Evolutionary conservation across 2,329 filamentous ascomycete genomes (phyloP), one percentile per base, ranked within the genome.

Genomic region (Nemania sp.): DNA sequence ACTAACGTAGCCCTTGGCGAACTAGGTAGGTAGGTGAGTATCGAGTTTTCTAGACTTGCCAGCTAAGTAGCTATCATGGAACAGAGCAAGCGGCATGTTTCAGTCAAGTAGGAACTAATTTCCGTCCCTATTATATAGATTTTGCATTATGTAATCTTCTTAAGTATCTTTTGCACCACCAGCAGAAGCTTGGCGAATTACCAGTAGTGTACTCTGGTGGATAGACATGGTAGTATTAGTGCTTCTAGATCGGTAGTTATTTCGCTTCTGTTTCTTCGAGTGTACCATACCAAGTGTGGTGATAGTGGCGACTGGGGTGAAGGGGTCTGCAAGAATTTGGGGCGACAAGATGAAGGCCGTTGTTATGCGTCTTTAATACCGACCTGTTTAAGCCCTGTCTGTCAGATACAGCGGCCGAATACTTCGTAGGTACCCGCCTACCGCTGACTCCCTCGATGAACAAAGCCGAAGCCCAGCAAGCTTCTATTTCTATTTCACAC

Each of bases 311-410:
- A 29, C 25, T 29, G 25, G 35, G 42, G 12, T 11, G 40, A 35
- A 40, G 35, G 35, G 25, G 29, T 49, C 37, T 37, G 43, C 17
- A 52, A 46, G 25, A 56, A 51, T 34, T 35, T 17, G 39, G 37
- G 32, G 20, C 46, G 42, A 32, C 55, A 42, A 47, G 25, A 55
- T 55, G 59, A 51, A 55, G 59, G 54, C 55, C 50, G 35, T 53
- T 59, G 46, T 56, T 54, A 13, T 46, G 52, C 34, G 20, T 52
- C 49, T 52, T 29, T 35, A 40, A 52, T 12, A 12, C 35, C 35
- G 5, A 39, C 11, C 35, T 35, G 7, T 35, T 35, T 2, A n/a
- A 39, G 35, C 35, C 20, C 47, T 40, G 15, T 55, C 50, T 59
- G 55, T 18, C 37, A 52, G 45, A 53, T 25, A 39, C 54, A 37